Base-by-base conservation (phyloP, 345 rosid species). In the Bruguiera gymnorhiza region DNA sequence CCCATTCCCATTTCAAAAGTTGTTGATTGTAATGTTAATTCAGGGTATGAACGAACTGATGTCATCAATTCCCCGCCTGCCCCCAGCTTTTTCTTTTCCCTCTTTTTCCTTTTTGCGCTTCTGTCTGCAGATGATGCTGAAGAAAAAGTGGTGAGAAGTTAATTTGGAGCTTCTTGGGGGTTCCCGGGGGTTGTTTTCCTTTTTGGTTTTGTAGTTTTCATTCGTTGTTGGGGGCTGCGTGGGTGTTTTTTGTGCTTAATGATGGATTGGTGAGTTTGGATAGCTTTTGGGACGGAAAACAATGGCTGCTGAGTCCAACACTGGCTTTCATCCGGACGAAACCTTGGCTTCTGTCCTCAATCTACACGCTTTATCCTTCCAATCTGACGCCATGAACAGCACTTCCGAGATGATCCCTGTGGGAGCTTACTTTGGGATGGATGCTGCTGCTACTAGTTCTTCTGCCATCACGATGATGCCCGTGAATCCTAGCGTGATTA, bases 251-350 rank as follows among this genome's bases (percentile, higher is more conserved):
- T 27, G 15, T 30, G 51, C 16, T 27, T 7, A 7, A 55, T 21
- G 71, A 52, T 63, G 48, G 60, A 15, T 23, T 75, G 70, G 52
- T 62, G 67, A 51, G 43, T 66, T 65, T 67, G 63, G 6, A 51
- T n/a, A 39, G 76, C 18, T 7, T 8, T 34, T 8, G 10, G 43
- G n/a, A 32, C 29, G 30, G 4, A 63, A 20, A 77, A 34, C 37
- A 71, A 87, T 92, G 98, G 86, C 93, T 24, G 85, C 90, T 39
- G 85, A 86, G 73, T 84, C 89, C 10, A 84, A 85, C 75, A 24
- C 86, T 34, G 87, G 87, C 62, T 80, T 86, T 66, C 72, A 74
- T 64, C 77, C 51, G 18, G 80, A 75, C 5, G 84, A 71, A 56
- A 61, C 73, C 56, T 65, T 79, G 60, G 80, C 70, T 52, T 80